phyloP scores from a whole-genome alignment of 2,329 filamentous ascomycete species.

The Nothopassalora personata region DNA sequence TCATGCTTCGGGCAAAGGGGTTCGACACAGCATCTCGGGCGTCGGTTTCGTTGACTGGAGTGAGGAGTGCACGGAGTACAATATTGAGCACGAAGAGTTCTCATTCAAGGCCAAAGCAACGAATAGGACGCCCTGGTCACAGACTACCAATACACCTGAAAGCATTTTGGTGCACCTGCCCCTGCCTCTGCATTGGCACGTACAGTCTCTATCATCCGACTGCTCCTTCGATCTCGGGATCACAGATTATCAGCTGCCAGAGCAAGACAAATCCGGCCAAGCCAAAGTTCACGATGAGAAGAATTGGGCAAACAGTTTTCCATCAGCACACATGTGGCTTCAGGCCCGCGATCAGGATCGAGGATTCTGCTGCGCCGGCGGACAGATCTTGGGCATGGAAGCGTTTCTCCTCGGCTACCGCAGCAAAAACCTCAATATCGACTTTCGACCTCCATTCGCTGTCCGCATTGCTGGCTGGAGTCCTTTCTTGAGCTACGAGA shows the following conservation, averaged over 20 bases:
- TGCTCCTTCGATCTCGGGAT: constrained; percentile 39
- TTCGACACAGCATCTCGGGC: constrained; percentile 38
- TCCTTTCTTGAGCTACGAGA: constrained; percentile 40
- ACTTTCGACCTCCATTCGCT: constrained; percentile 44
- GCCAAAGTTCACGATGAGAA: constrained; percentile 47
- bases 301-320: constrained; percentile 47
- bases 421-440: constrained; percentile 33
- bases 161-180: constrained; percentile 42
- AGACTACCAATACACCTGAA: constrained; percentile 39
- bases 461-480: constrained; percentile 34
- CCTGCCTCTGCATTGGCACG: constrained; percentile 49
- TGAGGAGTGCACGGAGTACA: constrained; percentile 37
- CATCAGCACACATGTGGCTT: constrained; percentile 40
- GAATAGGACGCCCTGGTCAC: constrained; percentile 37
- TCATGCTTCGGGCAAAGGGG: constrained; percentile 30
- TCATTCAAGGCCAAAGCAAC: constrained; percentile 38
- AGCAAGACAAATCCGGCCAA: constrained; percentile 27
- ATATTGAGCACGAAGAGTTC: constrained; percentile 33
- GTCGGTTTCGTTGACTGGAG: constrained; percentile 37
- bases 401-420: constrained; percentile 47
- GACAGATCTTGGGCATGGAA: constrained; percentile 37
- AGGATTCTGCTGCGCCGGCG: constrained; percentile 35
- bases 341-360: constrained; percentile 31
- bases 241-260: constrained; percentile 24
- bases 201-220: constrained; percentile 42